phyloP scores from a whole-genome alignment of 257 asterid species.

The Solanum gandarillasii region DNA sequence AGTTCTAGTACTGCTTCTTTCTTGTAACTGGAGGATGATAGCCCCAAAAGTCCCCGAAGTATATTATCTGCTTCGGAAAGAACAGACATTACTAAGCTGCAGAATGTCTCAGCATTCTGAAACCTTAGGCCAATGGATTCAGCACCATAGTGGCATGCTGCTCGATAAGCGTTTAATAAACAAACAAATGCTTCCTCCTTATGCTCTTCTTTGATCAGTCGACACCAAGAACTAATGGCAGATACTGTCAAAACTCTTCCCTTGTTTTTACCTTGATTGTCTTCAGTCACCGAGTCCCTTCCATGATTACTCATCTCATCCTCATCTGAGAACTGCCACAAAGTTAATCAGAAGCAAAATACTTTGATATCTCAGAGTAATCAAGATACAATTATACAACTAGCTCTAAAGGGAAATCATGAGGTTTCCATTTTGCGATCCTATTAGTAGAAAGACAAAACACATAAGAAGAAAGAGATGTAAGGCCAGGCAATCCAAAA shows the following conservation, averaged over 20 bases:
- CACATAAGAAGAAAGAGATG: neutral
- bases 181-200: constrained; percentile 42
- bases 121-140: constrained; percentile 46
- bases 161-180: constrained; percentile 83
- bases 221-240: constrained; percentile 48
- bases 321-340: constrained; percentile 63
- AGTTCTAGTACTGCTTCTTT: constrained; percentile 46
- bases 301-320: constrained; percentile 42
- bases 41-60: constrained; percentile 48
- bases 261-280: constrained; percentile 21
- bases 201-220: constrained; percentile 41
- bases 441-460: neutral
- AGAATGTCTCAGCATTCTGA: constrained; percentile 56
- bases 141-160: constrained; percentile 86
- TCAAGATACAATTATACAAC: neutral
- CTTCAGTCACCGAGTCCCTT: constrained; percentile 27
- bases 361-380: neutral
- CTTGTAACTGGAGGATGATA: constrained; percentile 38
- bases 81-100: constrained; percentile 41
- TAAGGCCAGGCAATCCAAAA: neutral
- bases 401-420: neutral
- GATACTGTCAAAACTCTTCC: constrained; percentile 37
- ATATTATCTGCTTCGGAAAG: constrained; percentile 63
- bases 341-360: neutral
- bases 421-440: neutral